Evolutionary conservation across 1,139 yeast species (phyloP).

Genomic region (Magnusiomyces sp.): DNA sequence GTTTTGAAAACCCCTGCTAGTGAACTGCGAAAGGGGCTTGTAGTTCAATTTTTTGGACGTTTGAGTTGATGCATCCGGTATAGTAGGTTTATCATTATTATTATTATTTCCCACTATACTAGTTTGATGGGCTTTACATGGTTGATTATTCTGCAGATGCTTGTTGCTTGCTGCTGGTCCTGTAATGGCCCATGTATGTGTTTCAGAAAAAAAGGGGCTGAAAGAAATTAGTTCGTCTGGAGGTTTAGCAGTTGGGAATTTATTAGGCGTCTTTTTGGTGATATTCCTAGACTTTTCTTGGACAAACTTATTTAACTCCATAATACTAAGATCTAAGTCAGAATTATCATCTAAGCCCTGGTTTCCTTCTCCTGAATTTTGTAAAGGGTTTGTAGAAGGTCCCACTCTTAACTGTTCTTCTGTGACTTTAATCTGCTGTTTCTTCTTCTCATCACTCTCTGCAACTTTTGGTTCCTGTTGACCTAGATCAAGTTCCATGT

Average conservation of each 20-base stretch:
- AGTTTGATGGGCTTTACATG: not conserved
- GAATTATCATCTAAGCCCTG: not conserved
- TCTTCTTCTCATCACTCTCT: too few relatives aligned
- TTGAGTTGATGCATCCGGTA: not conserved
- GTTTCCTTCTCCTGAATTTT: not conserved
- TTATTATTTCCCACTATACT: not conserved
- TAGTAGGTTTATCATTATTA: not conserved
- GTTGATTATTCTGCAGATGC: not conserved
- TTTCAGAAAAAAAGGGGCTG: constrained; percentile 3
- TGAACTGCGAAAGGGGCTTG: not conserved
- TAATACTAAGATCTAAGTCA: not conserved
- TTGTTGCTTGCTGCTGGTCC: not conserved
- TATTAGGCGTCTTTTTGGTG: not conserved
- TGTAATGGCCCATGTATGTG: not conserved
- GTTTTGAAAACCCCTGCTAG: constrained; percentile 2
- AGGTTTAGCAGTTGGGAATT: not conserved
- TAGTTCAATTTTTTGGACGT: not conserved
- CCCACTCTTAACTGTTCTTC: too few relatives aligned
- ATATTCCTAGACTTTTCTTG: not conserved
- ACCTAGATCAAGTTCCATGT: not conserved
- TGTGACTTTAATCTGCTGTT: not conserved
- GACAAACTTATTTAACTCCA: not conserved
- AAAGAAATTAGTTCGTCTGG: constrained; percentile 3
- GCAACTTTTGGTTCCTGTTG: not conserved
- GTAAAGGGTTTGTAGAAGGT: not conserved